Evolutionary conservation across 352 stramenopile species (phyloP).

Genomic region (Thalassiosira mediterranea): DNA sequence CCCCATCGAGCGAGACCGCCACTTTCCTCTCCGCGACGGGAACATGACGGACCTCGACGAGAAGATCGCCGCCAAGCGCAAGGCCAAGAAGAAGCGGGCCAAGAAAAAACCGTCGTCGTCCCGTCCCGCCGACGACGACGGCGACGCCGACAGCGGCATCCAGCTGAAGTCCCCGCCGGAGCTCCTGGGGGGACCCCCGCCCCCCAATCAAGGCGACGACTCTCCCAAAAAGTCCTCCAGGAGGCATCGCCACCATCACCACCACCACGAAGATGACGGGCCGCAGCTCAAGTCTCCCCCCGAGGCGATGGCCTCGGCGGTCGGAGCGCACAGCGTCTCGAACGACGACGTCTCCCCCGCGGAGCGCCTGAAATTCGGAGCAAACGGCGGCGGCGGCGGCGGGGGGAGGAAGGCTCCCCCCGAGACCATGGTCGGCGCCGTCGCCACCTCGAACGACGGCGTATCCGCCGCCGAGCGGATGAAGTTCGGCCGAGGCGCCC

Average conservation of each 20-base stretch:
- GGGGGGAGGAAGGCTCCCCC: not conserved
- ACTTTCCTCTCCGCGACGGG: too few species aligned
- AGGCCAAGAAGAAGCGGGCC: slow-evolving; percentile 18
- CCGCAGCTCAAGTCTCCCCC: slow-evolving; percentile 28
- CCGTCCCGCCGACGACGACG: not conserved
- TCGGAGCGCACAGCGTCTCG: not conserved
- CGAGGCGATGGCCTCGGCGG: slow-evolving; percentile 10
- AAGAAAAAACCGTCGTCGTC: slow-evolving; percentile 10
- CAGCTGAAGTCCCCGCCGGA: slow-evolving; percentile 38
- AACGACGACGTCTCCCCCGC: slow-evolving; percentile 7
- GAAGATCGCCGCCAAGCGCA: slow-evolving; percentile 15
- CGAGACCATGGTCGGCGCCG: not conserved
- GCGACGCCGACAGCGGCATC: not conserved
- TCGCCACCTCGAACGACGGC: slow-evolving; percentile 3
- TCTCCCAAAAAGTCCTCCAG: not conserved
- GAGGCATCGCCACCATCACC: slow-evolving; percentile 1
- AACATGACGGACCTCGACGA: slow-evolving; percentile 22
- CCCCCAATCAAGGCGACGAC: slow-evolving; percentile 2
- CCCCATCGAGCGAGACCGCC: too few species aligned
- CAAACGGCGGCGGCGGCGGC: not conserved
- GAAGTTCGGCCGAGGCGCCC: slow-evolving; percentile 12
- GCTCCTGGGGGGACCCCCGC: not conserved
- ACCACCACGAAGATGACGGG: not conserved
- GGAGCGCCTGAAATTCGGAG: slow-evolving; percentile 16
- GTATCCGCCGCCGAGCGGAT: slow-evolving; percentile 21